Percentiles rank a stretch among this genome's conserved stretches.
Evolutionary conservation across 1,284 basidiomycete genomes (phyloP).

Genomic region (Amylostereum areolatum): DNA sequence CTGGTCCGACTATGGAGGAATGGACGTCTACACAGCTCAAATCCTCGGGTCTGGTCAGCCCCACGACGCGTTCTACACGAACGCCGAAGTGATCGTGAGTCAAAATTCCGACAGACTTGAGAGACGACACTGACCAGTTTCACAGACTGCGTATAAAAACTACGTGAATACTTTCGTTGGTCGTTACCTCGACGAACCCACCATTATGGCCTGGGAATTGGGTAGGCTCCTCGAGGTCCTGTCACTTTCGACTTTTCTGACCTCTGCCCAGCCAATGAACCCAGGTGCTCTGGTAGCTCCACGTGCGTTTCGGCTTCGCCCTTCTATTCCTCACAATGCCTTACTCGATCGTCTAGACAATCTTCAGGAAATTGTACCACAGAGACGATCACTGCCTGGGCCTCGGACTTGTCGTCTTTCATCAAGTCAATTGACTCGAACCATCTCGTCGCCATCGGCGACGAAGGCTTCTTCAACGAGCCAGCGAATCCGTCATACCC

Average conservation of each 20-base stretch:
- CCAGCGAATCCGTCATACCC: slow-evolving; percentile 39
- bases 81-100: slow-evolving; percentile 28
- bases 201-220: slow-evolving; percentile 33
- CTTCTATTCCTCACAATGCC: not conserved
- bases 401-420: slow-evolving; percentile 24
- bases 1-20: slow-evolving; percentile 51
- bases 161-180: slow-evolving; percentile 33
- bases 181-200: slow-evolving; percentile 35
- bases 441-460: slow-evolving; percentile 41
- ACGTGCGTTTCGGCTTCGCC: slow-evolving; percentile 14
- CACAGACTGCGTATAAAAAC: slow-evolving; percentile 36
- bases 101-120: no score
- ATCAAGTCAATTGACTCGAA: slow-evolving; percentile 29
- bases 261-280: slow-evolving; percentile 26
- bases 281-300: slow-evolving; percentile 29
- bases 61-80: slow-evolving; percentile 39
- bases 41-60: slow-evolving; percentile 24
- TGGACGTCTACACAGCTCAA: slow-evolving; percentile 39
- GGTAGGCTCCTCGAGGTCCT: no score
- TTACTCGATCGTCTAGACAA: slow-evolving; percentile 12
- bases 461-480: slow-evolving; percentile 58
- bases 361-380: slow-evolving; percentile 25
- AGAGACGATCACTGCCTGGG: slow-evolving; percentile 25
- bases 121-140: no score
- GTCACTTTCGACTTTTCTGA: no score